These are phyloP conservation scores for Solanum tarijense DNA, from an alignment of 257 asterid genomes.

Conservation along the genomic window DNA sequence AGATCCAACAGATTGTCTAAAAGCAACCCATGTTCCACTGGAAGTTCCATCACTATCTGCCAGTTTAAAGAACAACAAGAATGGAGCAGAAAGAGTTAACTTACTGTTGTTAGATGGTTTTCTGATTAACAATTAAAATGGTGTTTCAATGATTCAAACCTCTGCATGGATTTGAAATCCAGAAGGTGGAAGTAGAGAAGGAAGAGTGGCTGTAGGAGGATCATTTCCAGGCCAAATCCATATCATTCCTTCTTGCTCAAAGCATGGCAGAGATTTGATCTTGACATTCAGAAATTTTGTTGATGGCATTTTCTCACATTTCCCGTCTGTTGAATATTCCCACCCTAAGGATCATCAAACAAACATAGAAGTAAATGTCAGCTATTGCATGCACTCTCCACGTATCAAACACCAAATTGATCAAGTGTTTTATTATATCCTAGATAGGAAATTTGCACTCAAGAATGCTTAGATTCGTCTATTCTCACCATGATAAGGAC, in stretches of 20 bases:
- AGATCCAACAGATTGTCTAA: conserved; percentile 95
- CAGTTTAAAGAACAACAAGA: background rate
- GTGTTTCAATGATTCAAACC: conserved; percentile 26
- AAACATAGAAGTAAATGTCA: background rate
- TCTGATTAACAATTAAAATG: background rate
- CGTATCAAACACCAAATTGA: background rate
- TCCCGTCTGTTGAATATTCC: conserved; percentile 89
- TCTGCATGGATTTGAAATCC: conserved; percentile 94
- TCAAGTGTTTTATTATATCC: background rate
- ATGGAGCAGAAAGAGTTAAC: background rate
- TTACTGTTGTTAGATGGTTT: background rate
- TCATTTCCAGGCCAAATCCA: conserved; percentile 97
- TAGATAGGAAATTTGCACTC: background rate
- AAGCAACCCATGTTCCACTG: conserved; percentile 86
- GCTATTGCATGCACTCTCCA: background rate
- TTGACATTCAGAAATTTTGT: conserved; percentile 58
- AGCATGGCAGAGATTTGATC: conserved; percentile 78
- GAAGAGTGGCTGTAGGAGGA: conserved; percentile 72
- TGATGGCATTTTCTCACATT: conserved; percentile 95
- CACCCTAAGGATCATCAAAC: conserved; percentile 50
- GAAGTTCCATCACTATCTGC: conserved; percentile 94
- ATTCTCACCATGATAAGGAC: conserved; percentile 91
- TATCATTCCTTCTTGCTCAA: conserved; percentile 87
- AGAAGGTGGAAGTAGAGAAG: conserved; percentile 73
- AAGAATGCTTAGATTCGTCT: background rate